phyloP scores from a whole-genome alignment of 257 asterid genomes.

The Penstemon eatonii region DNA sequence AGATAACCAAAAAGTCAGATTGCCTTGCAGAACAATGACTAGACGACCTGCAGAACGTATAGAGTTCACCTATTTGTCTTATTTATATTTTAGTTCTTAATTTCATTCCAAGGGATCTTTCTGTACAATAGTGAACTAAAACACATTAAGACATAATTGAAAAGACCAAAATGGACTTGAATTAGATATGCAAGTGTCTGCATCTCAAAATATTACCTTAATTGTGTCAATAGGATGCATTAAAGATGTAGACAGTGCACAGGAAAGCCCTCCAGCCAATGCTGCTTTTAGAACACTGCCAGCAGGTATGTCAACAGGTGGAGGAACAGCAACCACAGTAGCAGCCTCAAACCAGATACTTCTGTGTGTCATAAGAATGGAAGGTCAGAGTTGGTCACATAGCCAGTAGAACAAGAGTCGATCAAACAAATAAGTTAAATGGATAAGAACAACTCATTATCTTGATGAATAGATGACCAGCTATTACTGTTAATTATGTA shows the following conservation, averaged over 20 bases:
- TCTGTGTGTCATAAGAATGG: conserved; percentile 42
- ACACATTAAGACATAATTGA: neutral
- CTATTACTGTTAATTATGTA: neutral
- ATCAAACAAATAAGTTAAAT: conserved; percentile 16
- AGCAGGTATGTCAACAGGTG: conserved; percentile 84
- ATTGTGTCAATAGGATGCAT: conserved; percentile 92
- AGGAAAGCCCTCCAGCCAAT: conserved; percentile 93
- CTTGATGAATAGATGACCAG: conserved; percentile 1
- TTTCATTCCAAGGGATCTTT: conserved; percentile 15
- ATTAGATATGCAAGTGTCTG: neutral
- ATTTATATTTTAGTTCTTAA: conserved; percentile 7
- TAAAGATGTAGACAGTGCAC: conserved; percentile 91
- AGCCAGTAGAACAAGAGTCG: conserved; percentile 4
- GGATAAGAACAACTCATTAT: neutral
- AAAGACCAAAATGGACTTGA: conserved; percentile 9
- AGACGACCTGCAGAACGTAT: conserved; percentile 29
- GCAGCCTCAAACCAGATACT: conserved; percentile 99
- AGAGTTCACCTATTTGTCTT: conserved; percentile 28
- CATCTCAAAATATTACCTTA: conserved; percentile 53
- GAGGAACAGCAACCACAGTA: conserved; percentile 98
- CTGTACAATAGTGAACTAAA: conserved; percentile 14
- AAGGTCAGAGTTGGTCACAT: conserved; percentile 18
- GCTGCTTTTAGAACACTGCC: conserved; percentile 97
- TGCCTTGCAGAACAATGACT: conserved; percentile 25
- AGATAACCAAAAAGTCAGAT: conserved; percentile 44